Evolutionary conservation across 2,329 filamentous ascomycete species (phyloP).

Genomic region (Colletotrichum somersetense): DNA sequence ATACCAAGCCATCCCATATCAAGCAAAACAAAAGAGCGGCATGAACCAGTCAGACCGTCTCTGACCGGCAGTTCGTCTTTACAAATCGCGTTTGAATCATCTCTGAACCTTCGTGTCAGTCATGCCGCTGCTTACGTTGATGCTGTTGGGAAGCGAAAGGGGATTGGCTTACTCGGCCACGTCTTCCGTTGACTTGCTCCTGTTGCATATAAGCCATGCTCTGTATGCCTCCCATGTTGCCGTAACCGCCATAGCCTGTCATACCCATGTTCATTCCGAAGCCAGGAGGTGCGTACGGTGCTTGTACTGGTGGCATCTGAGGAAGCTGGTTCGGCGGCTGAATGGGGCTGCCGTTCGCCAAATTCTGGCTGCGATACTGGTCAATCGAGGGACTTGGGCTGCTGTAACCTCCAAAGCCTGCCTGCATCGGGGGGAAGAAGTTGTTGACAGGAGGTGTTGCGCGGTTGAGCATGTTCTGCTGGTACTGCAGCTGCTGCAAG

Average conservation of each 20-base stretch:
- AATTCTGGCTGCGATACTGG: constrained; percentile 66
- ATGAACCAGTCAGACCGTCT: constrained; percentile 38
- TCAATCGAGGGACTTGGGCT: constrained; percentile 63
- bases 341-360: constrained; percentile 65
- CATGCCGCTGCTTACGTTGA: constrained; percentile 12
- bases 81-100: constrained; percentile 32
- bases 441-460: constrained; percentile 67
- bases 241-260: constrained; percentile 60
- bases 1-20: constrained; percentile 39
- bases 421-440: constrained; percentile 69
- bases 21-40: constrained; percentile 39
- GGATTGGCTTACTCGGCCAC: constrained; percentile 68
- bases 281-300: constrained; percentile 62
- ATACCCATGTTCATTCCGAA: constrained; percentile 63
- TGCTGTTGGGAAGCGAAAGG: constrained; percentile 41
- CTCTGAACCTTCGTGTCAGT: constrained; percentile 35
- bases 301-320: constrained; percentile 58
- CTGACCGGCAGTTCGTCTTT: constrained; percentile 33
- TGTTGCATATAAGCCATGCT: constrained; percentile 68
- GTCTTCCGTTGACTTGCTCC: constrained; percentile 67
- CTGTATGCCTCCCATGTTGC: constrained; percentile 59
- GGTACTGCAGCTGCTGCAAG: constrained; percentile 70
- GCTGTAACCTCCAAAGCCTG: constrained; percentile 67
- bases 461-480: constrained; percentile 69
- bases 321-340: constrained; percentile 59